Percentiles rank a stretch among this genome's conserved stretches.
Conservation (phyloP, 176 grass and related monocot species). For the Guadua angustifolia region DNA sequence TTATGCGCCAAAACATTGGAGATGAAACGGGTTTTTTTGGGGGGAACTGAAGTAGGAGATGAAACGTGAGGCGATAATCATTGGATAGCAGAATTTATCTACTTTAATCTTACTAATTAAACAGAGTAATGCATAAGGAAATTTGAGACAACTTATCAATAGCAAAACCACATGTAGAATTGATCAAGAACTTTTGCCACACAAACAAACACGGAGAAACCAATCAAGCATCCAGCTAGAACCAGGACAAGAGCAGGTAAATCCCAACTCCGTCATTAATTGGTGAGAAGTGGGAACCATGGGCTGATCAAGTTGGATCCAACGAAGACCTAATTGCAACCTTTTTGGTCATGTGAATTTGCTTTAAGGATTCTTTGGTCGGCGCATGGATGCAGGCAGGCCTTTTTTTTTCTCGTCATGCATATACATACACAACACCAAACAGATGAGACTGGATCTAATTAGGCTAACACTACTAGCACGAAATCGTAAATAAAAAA, state of each 20-base stretch:
- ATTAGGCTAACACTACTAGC: slow-evolving; percentile 3
- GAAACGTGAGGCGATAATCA: background rate
- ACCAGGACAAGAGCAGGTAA: slow-evolving; percentile 20
- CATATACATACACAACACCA: background rate
- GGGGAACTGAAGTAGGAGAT: too few relatives aligned
- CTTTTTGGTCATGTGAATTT: slow-evolving; percentile 36
- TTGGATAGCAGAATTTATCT: background rate
- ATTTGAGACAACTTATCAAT: background rate
- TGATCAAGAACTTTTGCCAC: background rate
- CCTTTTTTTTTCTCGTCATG: background rate
- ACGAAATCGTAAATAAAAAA: background rate
- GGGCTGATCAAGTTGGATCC: slow-evolving; percentile 11
- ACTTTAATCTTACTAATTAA: background rate
- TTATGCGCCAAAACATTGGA: background rate
- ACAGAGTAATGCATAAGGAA: background rate
- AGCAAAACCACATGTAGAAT: background rate
- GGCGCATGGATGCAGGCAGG: background rate
- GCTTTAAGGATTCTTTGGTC: slow-evolving; percentile 36
- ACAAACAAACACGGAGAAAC: background rate
- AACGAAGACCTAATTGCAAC: background rate
- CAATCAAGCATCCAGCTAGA: background rate
- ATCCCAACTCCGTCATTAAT: background rate
- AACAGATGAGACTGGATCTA: background rate
- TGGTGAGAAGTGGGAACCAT: background rate
- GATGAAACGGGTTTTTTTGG: too few relatives aligned